A percentile compares a stretch with the other conserved stretches of the same genome.
These are phyloP conservation scores for Paramecium primaurelia DNA, from an alignment of 73 alveolate genomes.

Conservation along the genomic window DNA sequence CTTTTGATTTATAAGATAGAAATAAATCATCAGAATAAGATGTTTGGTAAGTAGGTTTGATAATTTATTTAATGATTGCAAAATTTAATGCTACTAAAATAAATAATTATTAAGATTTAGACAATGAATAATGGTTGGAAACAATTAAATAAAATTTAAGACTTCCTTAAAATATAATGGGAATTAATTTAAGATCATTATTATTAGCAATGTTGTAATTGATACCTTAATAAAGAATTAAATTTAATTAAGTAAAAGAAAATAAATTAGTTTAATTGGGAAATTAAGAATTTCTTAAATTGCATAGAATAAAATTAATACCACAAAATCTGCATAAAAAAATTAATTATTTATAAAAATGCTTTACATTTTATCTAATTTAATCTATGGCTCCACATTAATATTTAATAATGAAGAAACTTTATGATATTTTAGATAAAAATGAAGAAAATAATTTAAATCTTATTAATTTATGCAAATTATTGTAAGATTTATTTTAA, in stretches of 20 bases:
- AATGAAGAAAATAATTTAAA: background rate
- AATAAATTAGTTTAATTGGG: background rate
- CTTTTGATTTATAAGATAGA: background rate
- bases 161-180: background rate
- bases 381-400: background rate
- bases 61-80: background rate
- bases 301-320: background rate
- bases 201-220: background rate
- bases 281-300: background rate
- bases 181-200: background rate
- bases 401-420: background rate
- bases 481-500: background rate
- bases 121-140: background rate
- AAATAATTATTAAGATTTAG: background rate
- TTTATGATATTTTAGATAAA: background rate
- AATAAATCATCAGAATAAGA: background rate
- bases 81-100: no score
- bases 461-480: background rate
- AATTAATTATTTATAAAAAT: no score
- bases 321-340: background rate
- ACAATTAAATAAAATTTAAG: background rate
- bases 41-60: background rate
- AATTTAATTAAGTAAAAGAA: background rate
- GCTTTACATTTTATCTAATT: background rate
- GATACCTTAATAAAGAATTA: background rate